Conservation (phyloP, 352 stramenopile genomes). For the Pilasporangium apinafurcum region DNA sequence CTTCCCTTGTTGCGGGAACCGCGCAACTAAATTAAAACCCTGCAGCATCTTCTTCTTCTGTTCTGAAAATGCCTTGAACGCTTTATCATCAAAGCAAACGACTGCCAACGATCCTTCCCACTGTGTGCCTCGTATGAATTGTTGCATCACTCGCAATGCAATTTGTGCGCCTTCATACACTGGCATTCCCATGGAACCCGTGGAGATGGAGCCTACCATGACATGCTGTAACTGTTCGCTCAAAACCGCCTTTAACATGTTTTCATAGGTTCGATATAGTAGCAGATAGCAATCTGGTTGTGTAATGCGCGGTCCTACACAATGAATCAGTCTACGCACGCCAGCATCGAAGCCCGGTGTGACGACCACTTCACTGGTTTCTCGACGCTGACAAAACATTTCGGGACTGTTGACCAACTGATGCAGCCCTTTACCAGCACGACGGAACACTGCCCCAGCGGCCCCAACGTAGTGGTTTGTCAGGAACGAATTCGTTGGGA, state of each 20-base stretch:
- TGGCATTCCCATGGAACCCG: slow-evolving; percentile 41
- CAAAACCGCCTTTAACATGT: slow-evolving; percentile 23
- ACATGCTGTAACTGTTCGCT: slow-evolving; percentile 38
- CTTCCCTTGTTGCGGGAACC: too few relatives aligned
- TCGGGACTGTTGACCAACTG: slow-evolving; percentile 25
- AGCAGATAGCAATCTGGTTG: slow-evolving; percentile 24
- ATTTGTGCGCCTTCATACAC: slow-evolving; percentile 8
- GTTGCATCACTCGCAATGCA: slow-evolving; percentile 16
- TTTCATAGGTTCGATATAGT: slow-evolving; percentile 35
- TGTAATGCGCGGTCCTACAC: slow-evolving; percentile 32
- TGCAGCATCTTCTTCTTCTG: slow-evolving; percentile 11
- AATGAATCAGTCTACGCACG: slow-evolving; percentile 47
- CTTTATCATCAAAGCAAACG: slow-evolving; percentile 38
- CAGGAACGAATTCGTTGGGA: slow-evolving; percentile 35
- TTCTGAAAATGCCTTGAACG: slow-evolving; percentile 25
- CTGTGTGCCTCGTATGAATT: slow-evolving; percentile 33
- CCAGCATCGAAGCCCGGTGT: slow-evolving; percentile 45
- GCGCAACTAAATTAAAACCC: too few relatives aligned
- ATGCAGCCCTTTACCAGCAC: slow-evolving; percentile 25
- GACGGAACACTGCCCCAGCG: slow-evolving; percentile 31
- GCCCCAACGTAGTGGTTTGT: slow-evolving; percentile 33
- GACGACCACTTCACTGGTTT: slow-evolving; percentile 21
- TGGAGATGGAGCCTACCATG: slow-evolving; percentile 59
- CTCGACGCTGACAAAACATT: slow-evolving; percentile 17
- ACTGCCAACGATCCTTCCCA: slow-evolving; percentile 43